A percentile compares a stretch with the other conserved stretches of the same genome.
phyloP scores from a whole-genome alignment of 2,329 filamentous ascomycete species.

The Xylaria sp. region DNA sequence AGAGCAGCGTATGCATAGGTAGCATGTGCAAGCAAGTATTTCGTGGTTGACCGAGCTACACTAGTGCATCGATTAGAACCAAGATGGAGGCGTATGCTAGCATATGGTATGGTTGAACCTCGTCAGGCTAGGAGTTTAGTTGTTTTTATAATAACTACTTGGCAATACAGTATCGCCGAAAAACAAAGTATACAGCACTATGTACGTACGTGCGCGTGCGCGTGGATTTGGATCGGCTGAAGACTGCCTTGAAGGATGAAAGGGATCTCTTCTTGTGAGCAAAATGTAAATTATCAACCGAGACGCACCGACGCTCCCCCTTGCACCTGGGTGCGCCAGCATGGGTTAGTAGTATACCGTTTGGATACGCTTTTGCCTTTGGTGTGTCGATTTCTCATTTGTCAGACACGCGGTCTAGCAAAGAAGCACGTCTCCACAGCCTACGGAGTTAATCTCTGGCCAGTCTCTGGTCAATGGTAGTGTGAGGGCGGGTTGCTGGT shows the following conservation, averaged over 20 bases:
- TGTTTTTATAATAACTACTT: not conserved
- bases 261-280: constrained; percentile 17
- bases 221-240: not conserved
- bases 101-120: not conserved
- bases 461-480: not conserved
- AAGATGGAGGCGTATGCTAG: not conserved
- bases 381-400: constrained; percentile 36
- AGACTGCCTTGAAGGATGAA: constrained; percentile 3
- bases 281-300: constrained; percentile 16
- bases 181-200: not conserved
- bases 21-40: not conserved
- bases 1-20: not conserved
- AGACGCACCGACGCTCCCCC: constrained; percentile 6
- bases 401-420: constrained; percentile 31
- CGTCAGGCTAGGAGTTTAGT: not conserved
- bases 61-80: not conserved
- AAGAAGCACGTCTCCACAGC: constrained; percentile 23
- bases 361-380: constrained; percentile 15
- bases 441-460: not conserved
- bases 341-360: not conserved
- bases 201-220: no score
- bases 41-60: not conserved
- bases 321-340: constrained; percentile 5
- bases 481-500: not conserved
- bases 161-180: not conserved